Conservation (phyloP, 1,284 basidiomycete genomes). For the Abortiporus biennis region DNA sequence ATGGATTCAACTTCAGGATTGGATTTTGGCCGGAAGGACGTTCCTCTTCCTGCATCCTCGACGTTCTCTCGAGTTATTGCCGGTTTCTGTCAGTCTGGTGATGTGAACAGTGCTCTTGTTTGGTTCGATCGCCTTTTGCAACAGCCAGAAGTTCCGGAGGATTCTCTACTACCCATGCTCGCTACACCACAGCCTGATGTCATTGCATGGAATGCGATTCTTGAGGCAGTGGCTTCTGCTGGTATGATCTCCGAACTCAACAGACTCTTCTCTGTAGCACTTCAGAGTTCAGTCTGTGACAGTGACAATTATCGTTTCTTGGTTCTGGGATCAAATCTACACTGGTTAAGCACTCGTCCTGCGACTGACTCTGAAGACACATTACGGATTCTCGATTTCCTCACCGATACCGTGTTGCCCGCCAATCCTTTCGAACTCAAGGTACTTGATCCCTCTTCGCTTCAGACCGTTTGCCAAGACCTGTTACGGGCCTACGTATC, state of each 20-base stretch:
- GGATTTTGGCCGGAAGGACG: constrained; percentile 31
- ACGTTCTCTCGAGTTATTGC: constrained; percentile 64
- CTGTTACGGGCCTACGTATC: no score
- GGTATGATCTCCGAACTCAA: constrained; percentile 38
- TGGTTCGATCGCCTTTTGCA: constrained; percentile 66
- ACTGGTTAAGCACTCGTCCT: no score
- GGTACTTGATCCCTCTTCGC: no score
- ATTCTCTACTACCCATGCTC: constrained; percentile 31
- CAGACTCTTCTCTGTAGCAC: constrained; percentile 1
- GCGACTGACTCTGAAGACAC: no score
- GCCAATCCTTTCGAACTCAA: not conserved
- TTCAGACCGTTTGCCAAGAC: no score
- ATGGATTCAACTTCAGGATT: constrained; percentile 42
- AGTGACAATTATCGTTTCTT: not conserved
- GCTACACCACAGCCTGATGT: constrained; percentile 44
- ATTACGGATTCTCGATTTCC: not conserved
- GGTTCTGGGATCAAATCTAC: not conserved
- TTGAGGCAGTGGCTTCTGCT: constrained; percentile 44
- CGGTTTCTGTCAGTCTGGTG: constrained; percentile 60
- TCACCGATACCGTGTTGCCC: not conserved
- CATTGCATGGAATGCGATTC: constrained; percentile 44
- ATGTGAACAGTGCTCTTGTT: constrained; percentile 55
- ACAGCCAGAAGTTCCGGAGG: constrained; percentile 31
- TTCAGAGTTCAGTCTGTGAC: not conserved
- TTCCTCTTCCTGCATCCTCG: constrained; percentile 53